Evolutionary conservation across 2,329 filamentous ascomycete genomes (phyloP), one percentile per base, ranked within the genome.

Genomic region (Acrocalymma vagum): DNA sequence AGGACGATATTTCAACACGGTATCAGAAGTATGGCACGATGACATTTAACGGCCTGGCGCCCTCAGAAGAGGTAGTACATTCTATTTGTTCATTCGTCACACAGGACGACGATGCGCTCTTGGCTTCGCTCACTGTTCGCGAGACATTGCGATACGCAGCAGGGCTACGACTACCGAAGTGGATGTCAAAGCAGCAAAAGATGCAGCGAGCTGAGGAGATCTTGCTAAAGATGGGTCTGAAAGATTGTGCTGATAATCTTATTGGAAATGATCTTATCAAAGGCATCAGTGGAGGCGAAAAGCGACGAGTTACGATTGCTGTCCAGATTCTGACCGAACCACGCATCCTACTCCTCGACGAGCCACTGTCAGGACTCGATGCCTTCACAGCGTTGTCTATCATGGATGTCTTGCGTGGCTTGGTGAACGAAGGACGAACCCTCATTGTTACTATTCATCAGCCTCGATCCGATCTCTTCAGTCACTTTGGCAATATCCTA

Each of bases 391-490:
- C 88, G 1, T 83, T 79, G 37, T 90, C 87, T 1, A 90, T 91
- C 48, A 83, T 90, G 68, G 85, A 89, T 45, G 86, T 91, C 3
- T 76, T 91, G 1, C 78, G 81, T 16, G 84, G 84, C 2, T 74
- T 92, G 3, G 86, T 87, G 0, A 80, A 82, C 15, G 87, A 91
- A 69, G 87, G 87, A 1, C 80, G 87, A 5, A 91, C 87, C 0
- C 67, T 91, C 2, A 82, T 91, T 28, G 74, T 90, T n/a, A 90
- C 87, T 0, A 89, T 91, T 23, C 88, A 91, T 42, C 88, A 91
- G 63, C 84, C 87, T 1, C 81, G 87, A 3, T 89, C 86, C 0
- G 85, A 90, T 48, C 68, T 90, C 0, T 91, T 90, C 58, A 73
- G 74, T 14, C 80, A 84, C 45, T 91, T 91, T 58, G 86, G 86